phyloP scores from a whole-genome alignment of 352 stramenopile genomes.

The Globisporangium mamillatum region DNA sequence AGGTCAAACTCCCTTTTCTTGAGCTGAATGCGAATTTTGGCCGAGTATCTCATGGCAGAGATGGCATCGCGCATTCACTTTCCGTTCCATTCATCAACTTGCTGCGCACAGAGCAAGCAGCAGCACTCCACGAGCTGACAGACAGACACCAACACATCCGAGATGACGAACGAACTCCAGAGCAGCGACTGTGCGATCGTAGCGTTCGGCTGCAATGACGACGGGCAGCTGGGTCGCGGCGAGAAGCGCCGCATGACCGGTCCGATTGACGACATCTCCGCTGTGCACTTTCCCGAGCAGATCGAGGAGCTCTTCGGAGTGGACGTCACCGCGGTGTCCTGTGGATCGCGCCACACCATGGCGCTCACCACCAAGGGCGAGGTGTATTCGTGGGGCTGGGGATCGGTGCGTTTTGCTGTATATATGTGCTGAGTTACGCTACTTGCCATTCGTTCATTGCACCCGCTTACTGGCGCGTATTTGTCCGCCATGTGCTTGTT shows the following conservation, averaged over 20 bases:
- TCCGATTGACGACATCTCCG: constrained; percentile 67
- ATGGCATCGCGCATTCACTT: neutral
- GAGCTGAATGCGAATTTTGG: no score
- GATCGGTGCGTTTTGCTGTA: constrained; percentile 40
- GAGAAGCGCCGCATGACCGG: constrained; percentile 51
- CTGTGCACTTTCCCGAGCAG: constrained; percentile 72
- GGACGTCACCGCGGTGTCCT: constrained; percentile 68
- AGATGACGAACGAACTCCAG: neutral
- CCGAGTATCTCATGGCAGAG: neutral
- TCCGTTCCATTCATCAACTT: neutral
- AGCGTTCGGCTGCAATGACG: constrained; percentile 82
- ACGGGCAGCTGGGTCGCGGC: constrained; percentile 73
- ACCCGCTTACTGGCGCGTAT: neutral
- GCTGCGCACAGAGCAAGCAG: neutral
- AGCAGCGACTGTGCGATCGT: constrained; percentile 39
- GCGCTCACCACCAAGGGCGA: constrained; percentile 59
- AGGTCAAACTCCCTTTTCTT: no score
- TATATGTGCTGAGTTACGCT: neutral
- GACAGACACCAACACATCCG: neutral
- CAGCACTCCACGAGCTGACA: neutral
- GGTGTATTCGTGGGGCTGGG: constrained; percentile 80
- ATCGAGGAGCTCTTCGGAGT: constrained; percentile 44
- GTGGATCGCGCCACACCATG: constrained; percentile 81
- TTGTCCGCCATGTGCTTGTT: neutral
- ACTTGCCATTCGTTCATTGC: neutral